Evolutionary conservation across 2,329 filamentous ascomycete genomes (phyloP), one percentile per base, ranked within the genome.

Genomic region (Clonostachys rhizophaga): DNA sequence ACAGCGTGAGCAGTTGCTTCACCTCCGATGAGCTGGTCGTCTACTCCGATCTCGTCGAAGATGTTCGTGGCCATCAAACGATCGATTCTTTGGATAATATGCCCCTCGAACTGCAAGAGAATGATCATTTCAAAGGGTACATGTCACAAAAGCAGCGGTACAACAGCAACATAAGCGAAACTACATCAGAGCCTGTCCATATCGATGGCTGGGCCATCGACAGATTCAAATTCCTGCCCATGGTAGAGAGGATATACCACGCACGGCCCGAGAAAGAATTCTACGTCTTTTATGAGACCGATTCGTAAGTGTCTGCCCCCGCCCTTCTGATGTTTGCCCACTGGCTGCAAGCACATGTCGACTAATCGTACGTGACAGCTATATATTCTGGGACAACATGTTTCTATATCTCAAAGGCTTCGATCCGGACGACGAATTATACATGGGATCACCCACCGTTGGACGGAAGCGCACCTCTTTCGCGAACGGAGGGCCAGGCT

Each of bases 161-260:
- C 5, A 64, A 64, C 10, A 63, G 63, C 34, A 63, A 61, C 11
- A 54, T 69, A 4, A 61, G 62, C 14, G 46, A 49, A 42, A 58
- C 56, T 46, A 59, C 51, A 47, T 57, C 60, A 50, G 57, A 55
- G 13, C 24, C 24, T 10, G 24, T 10, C 24, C 62, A 54, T 24
- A 62, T 64, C 50, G 64, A 59, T 39, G 75, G 75, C 3, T 79
- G 77, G 77, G 68, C 61, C 18, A 64, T 80, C 42, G 77, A 81
- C 59, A 76, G 75, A 55, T 81, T 72, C 67, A 81, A 81, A 57
- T 80, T 80, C 51, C 56, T 81, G 34, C 74, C 77, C 40, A 76
- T 78, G 69, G 63, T 81, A 5, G 72, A 78, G 49, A 61, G 70
- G 24, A 71, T 75, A 1, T 77, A 75, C 61, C 59, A 65, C 30